Evolutionary conservation across 2,329 filamentous ascomycete genomes (phyloP).

Genomic region (Cercospora sp.): DNA sequence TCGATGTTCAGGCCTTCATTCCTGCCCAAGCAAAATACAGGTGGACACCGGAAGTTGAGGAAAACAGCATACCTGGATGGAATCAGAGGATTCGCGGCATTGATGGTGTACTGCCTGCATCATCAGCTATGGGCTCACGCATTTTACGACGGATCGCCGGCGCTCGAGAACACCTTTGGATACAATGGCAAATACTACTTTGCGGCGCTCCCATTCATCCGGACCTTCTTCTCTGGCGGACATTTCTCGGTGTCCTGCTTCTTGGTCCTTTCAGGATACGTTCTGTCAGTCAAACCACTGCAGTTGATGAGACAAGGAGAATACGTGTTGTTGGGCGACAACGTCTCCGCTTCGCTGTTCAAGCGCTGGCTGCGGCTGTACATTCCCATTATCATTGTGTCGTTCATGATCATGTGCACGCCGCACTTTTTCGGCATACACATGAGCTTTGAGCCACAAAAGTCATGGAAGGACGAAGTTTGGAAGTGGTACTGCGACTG

Average conservation of each 20-base stretch:
- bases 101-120: conserved; percentile 66
- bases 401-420: conserved; percentile 54
- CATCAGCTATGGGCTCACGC: conserved; percentile 58
- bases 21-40: conserved; percentile 19
- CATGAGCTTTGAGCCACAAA: conserved; percentile 36
- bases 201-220: conserved; percentile 56
- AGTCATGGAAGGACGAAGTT: conserved; percentile 51
- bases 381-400: conserved; percentile 56
- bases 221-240: conserved; percentile 62
- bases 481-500: conserved; percentile 56
- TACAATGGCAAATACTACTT: conserved; percentile 53
- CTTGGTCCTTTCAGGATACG: conserved; percentile 56
- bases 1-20: conserved; percentile 24
- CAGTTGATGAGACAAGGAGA: conserved; percentile 38
- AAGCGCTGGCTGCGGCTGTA: conserved; percentile 54
- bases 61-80: conserved; percentile 65
- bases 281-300: conserved; percentile 52
- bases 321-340: conserved; percentile 41
- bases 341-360: conserved; percentile 52
- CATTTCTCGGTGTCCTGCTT: conserved; percentile 59
- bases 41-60: conserved; percentile 37
- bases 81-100: conserved; percentile 64
- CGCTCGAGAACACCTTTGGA: conserved; percentile 38
- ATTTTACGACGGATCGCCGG: conserved; percentile 21
- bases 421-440: conserved; percentile 54